Base-by-base conservation (phyloP, 225 moss, liverwort and hornwort species). In the Neckera pumila region DNA sequence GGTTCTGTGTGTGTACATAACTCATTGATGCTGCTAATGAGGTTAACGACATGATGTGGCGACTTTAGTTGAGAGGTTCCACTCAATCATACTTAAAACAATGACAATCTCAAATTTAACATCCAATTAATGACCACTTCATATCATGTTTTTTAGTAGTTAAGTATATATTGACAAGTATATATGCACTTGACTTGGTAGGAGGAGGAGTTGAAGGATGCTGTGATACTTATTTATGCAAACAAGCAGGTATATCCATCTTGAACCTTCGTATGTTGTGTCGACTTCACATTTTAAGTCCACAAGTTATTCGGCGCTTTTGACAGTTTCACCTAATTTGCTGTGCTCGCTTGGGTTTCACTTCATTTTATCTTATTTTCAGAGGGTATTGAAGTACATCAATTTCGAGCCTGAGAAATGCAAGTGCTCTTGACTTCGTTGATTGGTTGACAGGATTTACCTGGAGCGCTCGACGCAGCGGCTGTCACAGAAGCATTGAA, bases 391-490 rank as follows among this genome's bases (percentile, higher is more conserved):
- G 66, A 51, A 79, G n/a, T 80, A 42, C 71, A 75, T 83, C n/a
- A 76, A 20, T 83, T 17, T 67, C 13, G 42, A 36, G 27, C 33
- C 73, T 64, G 83, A 67, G 80, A 69, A 69, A 75, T 67, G 61
- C 60, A 63, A 82, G 21, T 72, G 57, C 26, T 34, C 42, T 20
- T 65, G 27, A 88, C 79, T 84, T 79, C 36, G 40, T 88, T 80
- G 73, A 42, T 65, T 93, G 82, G 81, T 76, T 89, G 33, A 71
- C 93, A 99, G 98, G 98, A 99, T 92, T 95, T 99, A 84, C 97
- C 97, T 27, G 98, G 98, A 91, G 98, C 98, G 11, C 94, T 99
- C n/a, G 96, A 99, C 92, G 97, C 95, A 90, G 98, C 97, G 53
- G 96, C 97, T 88, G 96, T 99, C 49, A 95, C 97, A 67, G 98